phyloP scores from a whole-genome alignment of 2,329 filamentous ascomycete species.

The Lachnellula cervina region DNA sequence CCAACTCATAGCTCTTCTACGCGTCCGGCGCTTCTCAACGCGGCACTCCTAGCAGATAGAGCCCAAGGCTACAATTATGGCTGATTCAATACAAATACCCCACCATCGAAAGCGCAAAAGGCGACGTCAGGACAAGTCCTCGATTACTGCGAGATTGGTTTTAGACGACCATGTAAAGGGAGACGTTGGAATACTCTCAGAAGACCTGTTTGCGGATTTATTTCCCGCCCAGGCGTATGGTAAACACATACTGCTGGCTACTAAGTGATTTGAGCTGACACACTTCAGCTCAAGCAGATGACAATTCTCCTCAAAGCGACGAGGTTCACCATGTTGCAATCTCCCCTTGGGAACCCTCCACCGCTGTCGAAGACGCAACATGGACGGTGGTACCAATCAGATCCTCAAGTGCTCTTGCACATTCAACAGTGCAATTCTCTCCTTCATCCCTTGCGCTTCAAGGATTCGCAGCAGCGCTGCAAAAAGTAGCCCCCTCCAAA shows the following conservation, averaged over 20 bases:
- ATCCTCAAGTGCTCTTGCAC: conserved; percentile 57
- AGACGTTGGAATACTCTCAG: conserved; percentile 79
- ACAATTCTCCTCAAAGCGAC: conserved; percentile 27
- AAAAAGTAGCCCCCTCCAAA: conserved; percentile 70
- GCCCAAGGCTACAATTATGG: conserved; percentile 10
- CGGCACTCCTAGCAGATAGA: conserved; percentile 1
- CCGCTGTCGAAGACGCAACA: conserved; percentile 53
- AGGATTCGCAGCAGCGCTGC: conserved; percentile 69
- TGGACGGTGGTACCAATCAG: conserved; percentile 85
- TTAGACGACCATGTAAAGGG: conserved; percentile 82
- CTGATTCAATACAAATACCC: conserved; percentile 17
- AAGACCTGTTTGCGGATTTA: conserved; percentile 78
- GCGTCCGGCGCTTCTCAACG: conserved; percentile 17
- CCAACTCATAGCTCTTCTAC: conserved; percentile 6
- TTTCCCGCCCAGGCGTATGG: conserved; percentile 58
- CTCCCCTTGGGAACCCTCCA: conserved; percentile 64
- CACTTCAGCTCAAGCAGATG: conserved; percentile 19
- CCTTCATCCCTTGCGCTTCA: conserved; percentile 69
- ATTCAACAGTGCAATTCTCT: conserved; percentile 76
- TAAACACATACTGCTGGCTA: conserved; percentile 25
- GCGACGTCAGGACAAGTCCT: conserved; percentile 63
- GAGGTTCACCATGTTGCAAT: conserved; percentile 63
- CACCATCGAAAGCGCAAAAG: conserved; percentile 40
- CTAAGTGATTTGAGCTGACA: conserved; percentile 10
- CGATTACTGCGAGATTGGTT: conserved; percentile 73